Evolutionary conservation across 305 asterid genomes (phyloP).

Genomic region (Plantago rigida): DNA sequence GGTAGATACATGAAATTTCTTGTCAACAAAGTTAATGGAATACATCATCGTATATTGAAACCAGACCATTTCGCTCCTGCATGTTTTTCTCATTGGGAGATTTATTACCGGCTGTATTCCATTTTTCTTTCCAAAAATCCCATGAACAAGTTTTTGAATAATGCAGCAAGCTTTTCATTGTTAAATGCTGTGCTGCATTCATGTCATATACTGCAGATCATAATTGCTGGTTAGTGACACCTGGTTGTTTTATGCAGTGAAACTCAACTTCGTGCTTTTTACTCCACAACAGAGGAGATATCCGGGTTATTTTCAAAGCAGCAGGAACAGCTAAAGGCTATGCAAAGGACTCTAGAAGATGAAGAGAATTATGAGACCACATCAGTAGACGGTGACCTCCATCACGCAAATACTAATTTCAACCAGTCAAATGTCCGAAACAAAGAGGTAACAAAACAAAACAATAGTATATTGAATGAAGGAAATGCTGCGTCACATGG

Average conservation of each 20-base stretch:
- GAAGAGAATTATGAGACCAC: constrained; percentile 69
- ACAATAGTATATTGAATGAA: constrained; percentile 33
- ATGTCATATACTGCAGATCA: background rate
- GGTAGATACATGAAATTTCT: background rate
- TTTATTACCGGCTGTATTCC: too few relatives aligned
- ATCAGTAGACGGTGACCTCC: constrained; percentile 53
- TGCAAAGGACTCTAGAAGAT: constrained; percentile 91
- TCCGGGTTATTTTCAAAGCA: constrained; percentile 68
- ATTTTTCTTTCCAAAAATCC: background rate
- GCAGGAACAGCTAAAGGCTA: constrained; percentile 89
- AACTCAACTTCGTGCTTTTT: constrained; percentile 94
- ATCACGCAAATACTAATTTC: constrained; percentile 29
- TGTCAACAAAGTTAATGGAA: background rate
- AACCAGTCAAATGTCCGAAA: constrained; percentile 29
- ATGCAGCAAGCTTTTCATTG: background rate
- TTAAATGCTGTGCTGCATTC: constrained; percentile 3
- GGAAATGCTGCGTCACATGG: constrained; percentile 30
- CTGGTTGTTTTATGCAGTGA: constrained; percentile 48
- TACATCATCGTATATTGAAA: background rate
- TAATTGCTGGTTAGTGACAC: constrained; percentile 15
- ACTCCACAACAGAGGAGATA: constrained; percentile 94
- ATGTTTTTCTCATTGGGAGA: too few relatives aligned
- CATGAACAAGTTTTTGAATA: background rate
- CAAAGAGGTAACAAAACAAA: constrained; percentile 31
- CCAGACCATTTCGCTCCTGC: background rate